Conservation (phyloP, 768 basidiomycete species). For the Pleurotus tuber-regium region DNA sequence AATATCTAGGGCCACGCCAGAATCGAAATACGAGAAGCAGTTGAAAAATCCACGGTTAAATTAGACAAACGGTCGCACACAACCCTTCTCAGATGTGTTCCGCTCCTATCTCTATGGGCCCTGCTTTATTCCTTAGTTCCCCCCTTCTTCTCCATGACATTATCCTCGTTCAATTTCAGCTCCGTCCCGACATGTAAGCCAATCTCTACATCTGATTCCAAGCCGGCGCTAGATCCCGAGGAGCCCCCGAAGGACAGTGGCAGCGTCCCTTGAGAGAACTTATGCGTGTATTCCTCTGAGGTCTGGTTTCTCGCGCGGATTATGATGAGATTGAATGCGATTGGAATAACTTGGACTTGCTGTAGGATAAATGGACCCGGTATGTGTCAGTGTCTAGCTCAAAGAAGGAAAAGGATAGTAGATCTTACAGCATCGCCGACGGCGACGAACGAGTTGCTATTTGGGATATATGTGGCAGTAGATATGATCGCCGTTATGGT, state of each 20-base stretch:
- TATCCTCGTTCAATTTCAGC: neutral
- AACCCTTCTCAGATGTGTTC: no score
- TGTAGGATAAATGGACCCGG: neutral
- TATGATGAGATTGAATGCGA: slow-evolving; percentile 17
- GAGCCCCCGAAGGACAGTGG: neutral
- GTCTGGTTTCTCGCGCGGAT: slow-evolving; percentile 10
- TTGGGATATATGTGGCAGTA: slow-evolving; percentile 4
- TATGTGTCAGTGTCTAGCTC: neutral
- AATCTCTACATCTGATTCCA: neutral
- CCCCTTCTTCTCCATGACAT: neutral
- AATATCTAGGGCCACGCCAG: no score
- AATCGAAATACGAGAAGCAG: no score
- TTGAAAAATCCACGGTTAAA: no score
- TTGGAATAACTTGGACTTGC: slow-evolving; percentile 13
- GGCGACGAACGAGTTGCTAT: slow-evolving; percentile 9
- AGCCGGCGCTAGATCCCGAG: neutral
- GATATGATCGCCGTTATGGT: slow-evolving; percentile 12
- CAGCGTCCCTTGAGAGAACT: neutral
- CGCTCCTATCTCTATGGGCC: neutral
- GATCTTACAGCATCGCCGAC: slow-evolving; percentile 9
- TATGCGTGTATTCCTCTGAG: neutral
- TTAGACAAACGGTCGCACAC: no score
- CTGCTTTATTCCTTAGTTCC: neutral
- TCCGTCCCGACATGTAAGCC: neutral
- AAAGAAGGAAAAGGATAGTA: neutral